phyloP scores from a whole-genome alignment of 225 moss, liverwort and hornwort genomes.

The Marchantia paleacea region DNA sequence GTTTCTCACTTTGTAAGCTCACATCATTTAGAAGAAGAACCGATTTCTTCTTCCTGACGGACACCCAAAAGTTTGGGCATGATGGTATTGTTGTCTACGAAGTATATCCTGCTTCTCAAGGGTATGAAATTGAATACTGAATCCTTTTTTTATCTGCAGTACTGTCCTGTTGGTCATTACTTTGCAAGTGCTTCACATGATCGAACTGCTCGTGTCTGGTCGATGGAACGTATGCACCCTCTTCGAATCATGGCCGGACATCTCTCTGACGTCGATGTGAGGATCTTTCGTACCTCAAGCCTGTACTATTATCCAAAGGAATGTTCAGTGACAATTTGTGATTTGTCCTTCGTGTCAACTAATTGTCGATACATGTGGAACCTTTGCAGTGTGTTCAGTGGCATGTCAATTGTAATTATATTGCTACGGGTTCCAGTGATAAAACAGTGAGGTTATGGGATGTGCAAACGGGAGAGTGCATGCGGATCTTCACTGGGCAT shows the following conservation, averaged over 20 bases:
- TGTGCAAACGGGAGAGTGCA: slow-evolving; percentile 95
- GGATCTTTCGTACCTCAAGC: slow-evolving; percentile 1
- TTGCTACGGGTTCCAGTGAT: slow-evolving; percentile 95
- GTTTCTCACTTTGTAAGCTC: too few relatives aligned
- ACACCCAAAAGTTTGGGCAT: too few relatives aligned
- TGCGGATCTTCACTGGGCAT: slow-evolving; percentile 98
- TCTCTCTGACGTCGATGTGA: slow-evolving; percentile 92
- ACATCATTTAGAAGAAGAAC: too few relatives aligned
- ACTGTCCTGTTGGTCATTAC: slow-evolving; percentile 97
- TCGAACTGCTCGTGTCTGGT: slow-evolving; percentile 96
- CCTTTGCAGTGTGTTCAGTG: slow-evolving; percentile 82
- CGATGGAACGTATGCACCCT: slow-evolving; percentile 88
- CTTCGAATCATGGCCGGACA: slow-evolving; percentile 94
- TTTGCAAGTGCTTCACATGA: slow-evolving; percentile 98
- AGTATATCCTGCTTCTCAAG: too few relatives aligned
- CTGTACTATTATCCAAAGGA: background rate
- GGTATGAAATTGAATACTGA: too few relatives aligned
- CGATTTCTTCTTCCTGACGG: too few relatives aligned
- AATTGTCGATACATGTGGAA: background rate
- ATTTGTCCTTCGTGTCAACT: background rate
- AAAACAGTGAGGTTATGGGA: slow-evolving; percentile 98
- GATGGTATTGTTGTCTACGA: too few relatives aligned
- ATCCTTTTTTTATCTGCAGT: slow-evolving; percentile 45
- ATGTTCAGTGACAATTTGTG: background rate
- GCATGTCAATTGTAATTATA: slow-evolving; percentile 99